Evolutionary conservation across 768 basidiomycete genomes (phyloP), one percentile per base, ranked within the genome.

Genomic region (Sutorius australiensis): DNA sequence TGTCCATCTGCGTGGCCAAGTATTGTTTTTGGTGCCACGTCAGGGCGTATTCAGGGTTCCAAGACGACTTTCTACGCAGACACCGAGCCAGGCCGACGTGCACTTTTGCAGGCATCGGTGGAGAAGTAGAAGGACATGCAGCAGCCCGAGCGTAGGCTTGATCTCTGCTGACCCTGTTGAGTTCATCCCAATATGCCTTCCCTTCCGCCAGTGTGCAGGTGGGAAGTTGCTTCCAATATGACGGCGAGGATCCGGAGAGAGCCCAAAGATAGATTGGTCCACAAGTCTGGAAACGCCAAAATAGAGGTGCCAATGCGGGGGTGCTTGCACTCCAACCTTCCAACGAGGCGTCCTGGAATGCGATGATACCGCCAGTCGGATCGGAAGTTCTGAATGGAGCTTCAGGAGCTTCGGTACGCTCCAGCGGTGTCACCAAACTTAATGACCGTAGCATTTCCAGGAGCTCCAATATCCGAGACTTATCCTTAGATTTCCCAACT

Each of bases 1-100:
- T 57, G 51, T 81, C 75, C 13, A 81, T 66, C 49, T 76, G 80
- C 50, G 75, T 77, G 38, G 74, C 75, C 56, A 92, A 69, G 68
- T 84, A 90, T 50, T 80, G 79, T 37, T 73, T 79, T 66, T 92
- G 89, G 63, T 81, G 78, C 78, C 80, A 83, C 0, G 85, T 81
- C 43, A 92, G 67, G 50, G 76, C 72, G 61, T 90, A 91, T 6
- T 73, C 64, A 13, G 77, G 63, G 31, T 72, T 76, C 89, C 89
- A 92, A 2, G 83, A 82, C 2, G 69, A 70, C 21, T 67, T 58
- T 16, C 84, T 80, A 38, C 82, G 80, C n/a, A 89, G 70, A n/a
- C 78, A 77, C 51, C 77, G 75, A 46, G 70, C 72, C 14, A 80
- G 60, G 27, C 65, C 61, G 19, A 70, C 40, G 19, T 61, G 65